phyloP scores from a whole-genome alignment of 176 grass and related monocot species.

The Carex pumila region DNA sequence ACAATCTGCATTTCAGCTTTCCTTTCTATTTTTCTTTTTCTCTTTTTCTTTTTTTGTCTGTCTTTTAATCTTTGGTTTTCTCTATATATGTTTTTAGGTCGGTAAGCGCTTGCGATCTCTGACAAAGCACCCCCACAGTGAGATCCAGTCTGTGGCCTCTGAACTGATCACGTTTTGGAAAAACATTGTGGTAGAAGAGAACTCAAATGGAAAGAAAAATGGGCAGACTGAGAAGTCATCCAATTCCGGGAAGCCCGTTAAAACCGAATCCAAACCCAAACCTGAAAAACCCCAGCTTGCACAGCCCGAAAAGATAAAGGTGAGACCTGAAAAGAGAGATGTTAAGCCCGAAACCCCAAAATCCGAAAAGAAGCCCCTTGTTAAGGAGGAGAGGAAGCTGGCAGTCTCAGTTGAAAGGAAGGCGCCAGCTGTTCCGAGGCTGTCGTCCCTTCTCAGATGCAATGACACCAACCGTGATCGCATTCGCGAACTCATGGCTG shows the following conservation, averaged over 20 bases:
- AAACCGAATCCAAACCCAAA: slow-evolving; percentile 11
- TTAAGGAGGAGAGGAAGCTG: not conserved
- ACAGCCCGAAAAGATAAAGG: slow-evolving; percentile 20
- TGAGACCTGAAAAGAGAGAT: slow-evolving; percentile 28
- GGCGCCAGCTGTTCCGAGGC: slow-evolving; percentile 33
- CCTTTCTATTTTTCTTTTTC: not conserved
- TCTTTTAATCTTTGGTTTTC: not conserved
- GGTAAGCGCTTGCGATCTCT: slow-evolving; percentile 68
- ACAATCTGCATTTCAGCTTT: not conserved
- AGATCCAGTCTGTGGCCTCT: slow-evolving; percentile 49
- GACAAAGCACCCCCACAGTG: slow-evolving; percentile 65
- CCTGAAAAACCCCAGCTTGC: slow-evolving; percentile 23
- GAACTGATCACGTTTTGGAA: slow-evolving; percentile 76
- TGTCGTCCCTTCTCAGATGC: slow-evolving; percentile 61
- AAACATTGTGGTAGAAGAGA: slow-evolving; percentile 75
- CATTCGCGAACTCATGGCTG: slow-evolving; percentile 63
- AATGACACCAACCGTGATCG: slow-evolving; percentile 57
- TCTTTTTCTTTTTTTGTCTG: not conserved
- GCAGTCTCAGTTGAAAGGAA: not conserved
- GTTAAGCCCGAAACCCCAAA: slow-evolving; percentile 21
- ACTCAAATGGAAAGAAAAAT: slow-evolving; percentile 45
- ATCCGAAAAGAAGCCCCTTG: slow-evolving; percentile 7
- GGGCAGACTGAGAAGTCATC: slow-evolving; percentile 33
- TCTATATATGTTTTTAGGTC: slow-evolving; percentile 39
- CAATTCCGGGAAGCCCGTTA: slow-evolving; percentile 24